A percentile compares a stretch with the other conserved stretches of the same genome.
phyloP scores from a whole-genome alignment of 225 moss, liverwort and hornwort species.

The Asterella californica region DNA sequence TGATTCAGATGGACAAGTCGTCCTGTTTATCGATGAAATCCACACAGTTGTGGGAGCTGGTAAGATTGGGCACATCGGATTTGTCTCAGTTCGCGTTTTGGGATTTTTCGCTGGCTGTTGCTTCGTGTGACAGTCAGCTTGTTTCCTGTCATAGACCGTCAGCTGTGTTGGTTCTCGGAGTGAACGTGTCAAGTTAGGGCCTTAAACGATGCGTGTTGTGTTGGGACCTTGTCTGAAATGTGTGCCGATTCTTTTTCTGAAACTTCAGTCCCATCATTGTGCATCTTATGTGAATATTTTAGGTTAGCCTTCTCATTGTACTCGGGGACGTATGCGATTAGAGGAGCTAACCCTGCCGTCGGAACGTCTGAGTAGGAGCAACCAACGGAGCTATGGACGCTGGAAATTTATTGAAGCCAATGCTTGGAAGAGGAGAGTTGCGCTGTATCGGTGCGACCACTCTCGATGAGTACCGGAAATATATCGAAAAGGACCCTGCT shows the following conservation, averaged over 20 bases:
- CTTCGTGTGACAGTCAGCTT: neutral
- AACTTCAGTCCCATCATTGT: too few relatives aligned
- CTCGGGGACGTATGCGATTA: too few relatives aligned
- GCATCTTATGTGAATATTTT: too few relatives aligned
- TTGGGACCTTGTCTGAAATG: neutral
- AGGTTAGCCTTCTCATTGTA: too few relatives aligned
- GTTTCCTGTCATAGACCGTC: neutral
- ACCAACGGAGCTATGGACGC: constrained; percentile 93
- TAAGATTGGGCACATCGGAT: constrained; percentile 19
- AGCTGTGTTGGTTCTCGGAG: neutral
- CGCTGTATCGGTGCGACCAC: constrained; percentile 96
- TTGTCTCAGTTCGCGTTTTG: neutral
- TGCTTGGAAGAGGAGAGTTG: constrained; percentile 90
- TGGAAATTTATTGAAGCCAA: constrained; percentile 87
- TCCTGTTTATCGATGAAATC: constrained; percentile 95
- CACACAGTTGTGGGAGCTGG: constrained; percentile 98
- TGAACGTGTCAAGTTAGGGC: neutral
- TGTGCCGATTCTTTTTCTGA: neutral
- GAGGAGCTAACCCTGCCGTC: neutral
- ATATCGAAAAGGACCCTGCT: constrained; percentile 94
- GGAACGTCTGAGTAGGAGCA: constrained; percentile 44
- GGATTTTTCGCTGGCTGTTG: neutral
- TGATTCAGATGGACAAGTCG: constrained; percentile 82
- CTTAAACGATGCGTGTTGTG: neutral
- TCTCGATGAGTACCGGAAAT: constrained; percentile 87